Evolutionary conservation across 305 asterid species (phyloP).

Genomic region (Fraxinus paxiana): DNA sequence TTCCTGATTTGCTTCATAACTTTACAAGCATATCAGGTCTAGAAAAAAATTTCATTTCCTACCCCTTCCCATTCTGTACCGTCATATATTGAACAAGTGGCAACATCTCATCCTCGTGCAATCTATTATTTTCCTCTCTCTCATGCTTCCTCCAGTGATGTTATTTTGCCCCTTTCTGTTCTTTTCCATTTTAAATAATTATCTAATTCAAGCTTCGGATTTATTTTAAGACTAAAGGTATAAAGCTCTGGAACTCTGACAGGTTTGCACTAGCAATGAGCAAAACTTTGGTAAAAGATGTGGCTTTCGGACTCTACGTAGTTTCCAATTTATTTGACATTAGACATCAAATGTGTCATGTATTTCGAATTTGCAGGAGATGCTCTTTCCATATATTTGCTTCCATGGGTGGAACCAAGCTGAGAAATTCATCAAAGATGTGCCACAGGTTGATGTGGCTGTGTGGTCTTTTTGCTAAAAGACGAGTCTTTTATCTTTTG

Average conservation of each 20-base stretch:
- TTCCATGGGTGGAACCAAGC: conserved; percentile 26
- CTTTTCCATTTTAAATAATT: neutral
- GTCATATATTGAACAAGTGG: neutral
- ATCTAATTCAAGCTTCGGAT: neutral
- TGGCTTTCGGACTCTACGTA: neutral
- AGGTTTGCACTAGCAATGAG: neutral
- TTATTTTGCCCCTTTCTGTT: neutral
- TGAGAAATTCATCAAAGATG: conserved; percentile 24
- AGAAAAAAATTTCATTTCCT: neutral
- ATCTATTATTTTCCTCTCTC: neutral
- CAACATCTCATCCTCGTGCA: neutral
- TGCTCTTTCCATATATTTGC: conserved; percentile 22
- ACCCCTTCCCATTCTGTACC: neutral
- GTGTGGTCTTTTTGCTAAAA: conserved; percentile 12
- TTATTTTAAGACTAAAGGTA: neutral
- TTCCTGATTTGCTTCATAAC: neutral
- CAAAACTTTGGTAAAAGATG: neutral
- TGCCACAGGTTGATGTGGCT: conserved; percentile 18
- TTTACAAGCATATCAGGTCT: neutral
- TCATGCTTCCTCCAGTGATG: neutral
- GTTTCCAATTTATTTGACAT: neutral
- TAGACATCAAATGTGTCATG: conserved; percentile 3
- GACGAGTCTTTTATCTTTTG: conserved; percentile 14
- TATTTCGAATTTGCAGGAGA: conserved; percentile 31
- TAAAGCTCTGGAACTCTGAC: neutral